Evolutionary conservation across 1,284 basidiomycete species (phyloP).

Genomic region (Neonothopanus nambi): DNA sequence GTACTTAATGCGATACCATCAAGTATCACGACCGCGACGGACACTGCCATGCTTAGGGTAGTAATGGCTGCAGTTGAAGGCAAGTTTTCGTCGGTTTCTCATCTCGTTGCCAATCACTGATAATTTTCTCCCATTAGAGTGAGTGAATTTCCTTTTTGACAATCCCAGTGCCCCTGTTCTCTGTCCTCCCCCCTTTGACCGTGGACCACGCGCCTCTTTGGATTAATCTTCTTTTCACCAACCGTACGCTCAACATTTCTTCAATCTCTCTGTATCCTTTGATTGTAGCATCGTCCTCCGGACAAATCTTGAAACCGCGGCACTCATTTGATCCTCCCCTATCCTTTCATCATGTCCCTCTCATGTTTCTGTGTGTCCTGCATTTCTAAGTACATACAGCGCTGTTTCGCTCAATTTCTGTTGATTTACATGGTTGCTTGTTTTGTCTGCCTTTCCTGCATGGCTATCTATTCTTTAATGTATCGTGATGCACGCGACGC

Average conservation of each 20-base stretch:
- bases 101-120: background rate
- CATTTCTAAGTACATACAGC: background rate
- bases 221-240: constrained; percentile 13
- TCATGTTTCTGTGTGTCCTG: background rate
- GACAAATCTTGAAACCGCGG: constrained; percentile 56
- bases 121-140: constrained; percentile 50
- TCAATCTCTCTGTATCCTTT: constrained; percentile 15
- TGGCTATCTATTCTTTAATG: background rate
- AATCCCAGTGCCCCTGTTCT: constrained; percentile 20
- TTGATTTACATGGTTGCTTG: background rate
- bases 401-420: background rate
- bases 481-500: background rate
- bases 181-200: constrained; percentile 10
- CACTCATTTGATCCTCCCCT: constrained; percentile 47
- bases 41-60: constrained; percentile 87
- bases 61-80: constrained; percentile 95
- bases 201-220: background rate
- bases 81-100: constrained; percentile 34
- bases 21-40: constrained; percentile 91
- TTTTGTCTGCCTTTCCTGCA: background rate
- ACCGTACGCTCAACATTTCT: constrained; percentile 17
- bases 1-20: constrained; percentile 3
- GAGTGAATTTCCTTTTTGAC: constrained; percentile 50
- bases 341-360: constrained; percentile 14
- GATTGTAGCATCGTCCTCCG: constrained; percentile 58